Conservation (phyloP, 371 early-diverging fungal genomes). For the Mucor lusitanicus region DNA sequence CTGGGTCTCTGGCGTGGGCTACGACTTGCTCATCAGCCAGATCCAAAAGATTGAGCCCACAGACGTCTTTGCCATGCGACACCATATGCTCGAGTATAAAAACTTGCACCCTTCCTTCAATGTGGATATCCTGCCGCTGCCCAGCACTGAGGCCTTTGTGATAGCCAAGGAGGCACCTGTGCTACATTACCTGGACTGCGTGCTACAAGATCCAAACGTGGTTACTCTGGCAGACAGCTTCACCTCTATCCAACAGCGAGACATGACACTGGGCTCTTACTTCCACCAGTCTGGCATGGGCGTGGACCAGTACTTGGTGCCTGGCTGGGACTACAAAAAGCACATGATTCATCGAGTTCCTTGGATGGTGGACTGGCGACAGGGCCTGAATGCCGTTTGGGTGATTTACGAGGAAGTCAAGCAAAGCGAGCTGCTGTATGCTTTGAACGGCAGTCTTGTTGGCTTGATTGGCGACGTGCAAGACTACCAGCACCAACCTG, state of each 20-base stretch:
- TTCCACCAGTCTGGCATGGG: conserved; percentile 27
- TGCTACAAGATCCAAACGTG: conserved; percentile 3
- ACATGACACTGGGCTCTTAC: conserved; percentile 53
- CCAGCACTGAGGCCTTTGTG: not conserved
- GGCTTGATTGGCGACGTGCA: conserved; percentile 61
- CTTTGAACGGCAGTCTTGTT: conserved; percentile 76
- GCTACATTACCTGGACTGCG: conserved; percentile 23
- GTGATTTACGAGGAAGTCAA: conserved; percentile 66
- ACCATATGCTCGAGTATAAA: conserved; percentile 7
- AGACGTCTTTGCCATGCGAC: conserved; percentile 48
- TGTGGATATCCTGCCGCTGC: conserved; percentile 15
- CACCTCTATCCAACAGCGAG: conserved; percentile 60
- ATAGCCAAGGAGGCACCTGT: conserved; percentile 6
- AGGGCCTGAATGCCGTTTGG: conserved; percentile 58
- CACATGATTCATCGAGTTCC: conserved; percentile 59
- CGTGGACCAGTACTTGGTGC: conserved; percentile 1
- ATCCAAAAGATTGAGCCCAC: conserved; percentile 55
- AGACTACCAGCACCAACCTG: conserved; percentile 10
- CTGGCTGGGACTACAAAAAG: conserved; percentile 60
- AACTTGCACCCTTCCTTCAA: conserved; percentile 43
- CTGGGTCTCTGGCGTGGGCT: conserved; percentile 81
- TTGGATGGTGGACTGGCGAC: conserved; percentile 63
- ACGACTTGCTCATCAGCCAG: conserved; percentile 64
- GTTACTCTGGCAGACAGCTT: conserved; percentile 33
- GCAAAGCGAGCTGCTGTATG: conserved; percentile 67